Evolutionary conservation across 371 early-diverging fungal species (phyloP), one percentile per base, ranked within the genome.

Genomic region (Globomyces sp.): DNA sequence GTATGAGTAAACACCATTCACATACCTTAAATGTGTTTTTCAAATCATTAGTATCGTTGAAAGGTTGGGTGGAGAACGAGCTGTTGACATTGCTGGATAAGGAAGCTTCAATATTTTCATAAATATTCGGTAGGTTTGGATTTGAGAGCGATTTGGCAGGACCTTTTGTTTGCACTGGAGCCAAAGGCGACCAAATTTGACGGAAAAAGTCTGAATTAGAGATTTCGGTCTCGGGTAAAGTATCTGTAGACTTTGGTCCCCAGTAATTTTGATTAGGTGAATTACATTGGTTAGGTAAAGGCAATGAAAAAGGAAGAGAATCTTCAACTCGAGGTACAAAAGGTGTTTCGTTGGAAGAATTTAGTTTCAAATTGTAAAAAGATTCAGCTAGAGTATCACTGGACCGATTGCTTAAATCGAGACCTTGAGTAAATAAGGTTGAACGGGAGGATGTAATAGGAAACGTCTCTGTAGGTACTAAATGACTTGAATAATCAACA

Each of bases 11-110:
- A 13, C 49, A 60, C 4, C 5, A 34, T 5, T 36, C 2, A n/a
- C 4, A 4, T 60, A 60, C 60, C 44, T 60, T 60, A 44, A 60
- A 60, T 3, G 60, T 60, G 24, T 34, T 60, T 60, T 60, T 60
- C 6, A 39, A 47, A 36, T 60, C 60, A 42, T 60, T 60, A 44
- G 60, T 60, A 47, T 60, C 60, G n/a, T 49, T 60, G 41, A 46
- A 49, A 8, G 46, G 6, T 46, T 60, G 48, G 2, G 60, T 36
- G n/a, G 34, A 36, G 49, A 46, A 46, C 34, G 39, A 36, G 4
- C 43, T 44, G 37, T 36, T 39, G 41, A 37, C 41, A 41, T 44
- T 49, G 49, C 41, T 49, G 3, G 43, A 37, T 41, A 46, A 5
- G 39, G 24, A 44, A 24, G 60, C 43, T 36, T 60, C 60, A 44